A percentile compares a stretch with the other conserved stretches of the same genome.
These are phyloP conservation scores for Yarrowia divulgata DNA, from an alignment of 805 yeast species.

Conservation along the genomic window DNA sequence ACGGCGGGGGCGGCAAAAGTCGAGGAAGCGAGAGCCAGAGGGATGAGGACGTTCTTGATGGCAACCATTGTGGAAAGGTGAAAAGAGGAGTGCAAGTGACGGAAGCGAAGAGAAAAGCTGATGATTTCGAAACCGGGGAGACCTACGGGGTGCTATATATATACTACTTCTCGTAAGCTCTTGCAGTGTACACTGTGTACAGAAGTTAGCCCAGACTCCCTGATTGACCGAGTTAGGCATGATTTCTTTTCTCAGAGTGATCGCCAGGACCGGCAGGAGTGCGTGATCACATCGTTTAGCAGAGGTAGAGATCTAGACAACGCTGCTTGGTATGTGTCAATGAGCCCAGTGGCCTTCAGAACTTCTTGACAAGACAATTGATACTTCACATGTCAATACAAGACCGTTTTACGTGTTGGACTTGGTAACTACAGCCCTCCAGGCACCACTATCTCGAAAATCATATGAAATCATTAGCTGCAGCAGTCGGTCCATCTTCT, in stretches of 20 bases:
- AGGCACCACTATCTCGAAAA: background rate
- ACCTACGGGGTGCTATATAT: slow-evolving; percentile 2
- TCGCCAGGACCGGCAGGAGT: slow-evolving; percentile 30
- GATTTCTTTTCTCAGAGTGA: slow-evolving; percentile 11
- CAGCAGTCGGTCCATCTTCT: slow-evolving; percentile 19
- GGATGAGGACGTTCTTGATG: slow-evolving; percentile 30
- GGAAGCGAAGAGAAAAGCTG: slow-evolving; percentile 7
- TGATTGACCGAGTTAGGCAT: slow-evolving; percentile 33
- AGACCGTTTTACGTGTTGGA: background rate
- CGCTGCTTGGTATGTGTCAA: background rate
- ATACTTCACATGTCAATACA: background rate
- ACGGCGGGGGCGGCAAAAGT: slow-evolving; percentile 16
- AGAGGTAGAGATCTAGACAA: background rate
- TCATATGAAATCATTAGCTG: slow-evolving; percentile 11
- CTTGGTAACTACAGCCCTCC: background rate
- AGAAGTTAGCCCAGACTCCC: slow-evolving; percentile 2
- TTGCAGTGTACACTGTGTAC: background rate
- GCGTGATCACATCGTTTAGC: slow-evolving; percentile 2
- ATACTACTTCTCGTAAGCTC: slow-evolving; percentile 2
- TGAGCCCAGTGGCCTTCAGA: background rate
- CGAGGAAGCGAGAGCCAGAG: slow-evolving; percentile 25
- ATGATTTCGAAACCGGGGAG: background rate
- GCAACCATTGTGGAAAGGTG: slow-evolving; percentile 13
- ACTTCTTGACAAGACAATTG: background rate
- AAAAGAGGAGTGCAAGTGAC: background rate